Base-by-base conservation (phyloP, 805 yeast species). In the Wickerhamiella domercqiae region DNA sequence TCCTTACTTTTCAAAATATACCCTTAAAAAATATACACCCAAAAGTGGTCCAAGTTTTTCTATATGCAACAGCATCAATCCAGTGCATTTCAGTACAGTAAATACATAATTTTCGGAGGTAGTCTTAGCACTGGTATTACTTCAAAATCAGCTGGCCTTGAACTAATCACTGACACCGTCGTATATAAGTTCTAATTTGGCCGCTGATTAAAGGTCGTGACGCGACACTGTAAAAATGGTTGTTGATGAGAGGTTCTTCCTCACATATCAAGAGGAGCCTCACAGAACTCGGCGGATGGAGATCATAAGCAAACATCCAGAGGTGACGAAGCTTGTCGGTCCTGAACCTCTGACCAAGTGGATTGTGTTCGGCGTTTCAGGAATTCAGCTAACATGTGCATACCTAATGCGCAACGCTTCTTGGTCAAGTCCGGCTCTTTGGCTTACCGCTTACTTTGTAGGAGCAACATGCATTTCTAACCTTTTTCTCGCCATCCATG, bases 381-480 rank as follows among this genome's bases (percentile, higher is more conserved):
- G 62, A 1, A 46, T 78, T n/a, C 96, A 84, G 56, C 61, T 82
- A 16, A 37, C 67, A 1, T 56, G 67, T 4, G 93, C 94, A 0
- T 75, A 68, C 50, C 55, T 64, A 39, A 59, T 84, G 36, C 63
- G 78, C 39, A 55, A 77, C 49, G 66, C 75, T 2, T 53, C 67
- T 19, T 66, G 77, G 19, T 57, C 69, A 31, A 55, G 67, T 20
- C 64, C 65, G 61, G 63, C 64, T 46, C 80, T 78, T 51, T 56
- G 79, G 50, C 46, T 66, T 1, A 52, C 71, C 9, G 87, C 93
- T 4, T 84, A 84, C 50, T 58, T 78, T 16, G 63, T 84, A 37
- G 96, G 95, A 2, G 95, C 90, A 13, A 80, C 93, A 6, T 70
- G 80, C 38, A 77, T 74, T 54, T 94, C 86, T 53, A 84, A 86